Evolutionary conservation across 192 early-diverging fungal genomes (phyloP).

Genomic region (Coemansia sp.): DNA sequence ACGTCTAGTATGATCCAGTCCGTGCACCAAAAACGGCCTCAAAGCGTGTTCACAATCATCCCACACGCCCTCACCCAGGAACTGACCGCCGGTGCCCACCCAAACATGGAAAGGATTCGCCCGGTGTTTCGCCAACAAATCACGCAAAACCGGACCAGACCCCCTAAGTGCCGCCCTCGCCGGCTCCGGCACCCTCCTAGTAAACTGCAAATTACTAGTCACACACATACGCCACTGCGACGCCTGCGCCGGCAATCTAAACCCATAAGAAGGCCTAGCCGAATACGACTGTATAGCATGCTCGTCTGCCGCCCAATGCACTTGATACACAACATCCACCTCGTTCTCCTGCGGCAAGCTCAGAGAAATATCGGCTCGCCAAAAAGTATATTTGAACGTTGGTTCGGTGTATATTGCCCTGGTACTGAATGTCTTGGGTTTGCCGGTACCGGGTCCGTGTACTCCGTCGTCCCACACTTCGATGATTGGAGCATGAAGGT

Average conservation of each 20-base stretch:
- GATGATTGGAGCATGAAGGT: slow-evolving; percentile 29
- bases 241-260: slow-evolving; percentile 50
- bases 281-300: slow-evolving; percentile 38
- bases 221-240: slow-evolving; percentile 53
- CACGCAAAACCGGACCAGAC: slow-evolving; percentile 48
- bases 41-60: slow-evolving; percentile 60
- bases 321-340: slow-evolving; percentile 41
- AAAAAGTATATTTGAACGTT: slow-evolving; percentile 53
- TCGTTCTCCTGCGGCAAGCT: slow-evolving; percentile 43
- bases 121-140: slow-evolving; percentile 62
- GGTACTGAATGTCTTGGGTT: slow-evolving; percentile 45
- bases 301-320: slow-evolving; percentile 50
- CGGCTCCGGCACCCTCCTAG: slow-evolving; percentile 28
- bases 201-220: slow-evolving; percentile 47
- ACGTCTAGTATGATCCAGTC: slow-evolving; percentile 39
- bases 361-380: slow-evolving; percentile 40
- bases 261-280: slow-evolving; percentile 36
- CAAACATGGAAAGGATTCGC: slow-evolving; percentile 68
- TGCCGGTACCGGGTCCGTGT: slow-evolving; percentile 50
- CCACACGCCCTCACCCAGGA: slow-evolving; percentile 63
- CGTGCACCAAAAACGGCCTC: slow-evolving; percentile 58
- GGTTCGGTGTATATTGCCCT: slow-evolving; percentile 50
- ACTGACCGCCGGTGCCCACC: slow-evolving; percentile 72
- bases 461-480: slow-evolving; percentile 54
- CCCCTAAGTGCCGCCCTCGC: slow-evolving; percentile 33